Conservation (phyloP, 805 yeast species). For the Metschnikowia vanudenii region DNA sequence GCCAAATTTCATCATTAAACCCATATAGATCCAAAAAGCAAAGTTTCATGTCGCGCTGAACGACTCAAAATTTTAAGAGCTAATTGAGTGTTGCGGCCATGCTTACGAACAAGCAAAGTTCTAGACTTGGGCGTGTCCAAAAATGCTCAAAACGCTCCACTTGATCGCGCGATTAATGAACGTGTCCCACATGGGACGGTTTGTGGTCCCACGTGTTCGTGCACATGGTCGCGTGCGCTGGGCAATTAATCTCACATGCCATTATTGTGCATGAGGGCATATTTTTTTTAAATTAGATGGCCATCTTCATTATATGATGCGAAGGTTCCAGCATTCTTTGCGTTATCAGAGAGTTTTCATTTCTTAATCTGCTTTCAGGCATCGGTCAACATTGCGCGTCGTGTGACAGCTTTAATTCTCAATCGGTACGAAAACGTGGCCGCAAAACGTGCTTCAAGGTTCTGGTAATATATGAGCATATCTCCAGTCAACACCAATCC, state of each 20-base stretch:
- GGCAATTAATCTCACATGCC: constrained; percentile 2
- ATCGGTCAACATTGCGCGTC: neutral
- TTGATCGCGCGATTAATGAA: constrained; percentile 1
- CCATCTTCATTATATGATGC: neutral
- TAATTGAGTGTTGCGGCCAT: no score
- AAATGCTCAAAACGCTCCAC: no score
- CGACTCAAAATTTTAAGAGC: no score
- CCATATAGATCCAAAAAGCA: no score
- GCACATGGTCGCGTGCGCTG: constrained; percentile 8
- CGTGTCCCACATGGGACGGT: constrained; percentile 7
- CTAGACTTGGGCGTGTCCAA: no score
- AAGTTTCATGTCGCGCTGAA: no score
- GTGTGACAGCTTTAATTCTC: constrained; percentile 2
- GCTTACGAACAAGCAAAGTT: no score
- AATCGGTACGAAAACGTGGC: constrained; percentile 5
- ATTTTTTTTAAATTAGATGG: neutral
- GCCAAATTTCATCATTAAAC: no score
- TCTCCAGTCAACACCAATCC: neutral
- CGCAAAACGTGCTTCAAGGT: constrained; percentile 6
- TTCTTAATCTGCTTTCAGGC: neutral
- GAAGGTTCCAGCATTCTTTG: neutral
- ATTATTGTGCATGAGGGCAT: neutral
- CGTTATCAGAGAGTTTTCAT: neutral
- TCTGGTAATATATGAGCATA: constrained; percentile 4
- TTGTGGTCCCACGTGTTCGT: constrained; percentile 8